Evolutionary conservation across 2,329 filamentous ascomycete species (phyloP), one percentile per base, ranked within the genome.

Genomic region (Rutstroemia sp.): DNA sequence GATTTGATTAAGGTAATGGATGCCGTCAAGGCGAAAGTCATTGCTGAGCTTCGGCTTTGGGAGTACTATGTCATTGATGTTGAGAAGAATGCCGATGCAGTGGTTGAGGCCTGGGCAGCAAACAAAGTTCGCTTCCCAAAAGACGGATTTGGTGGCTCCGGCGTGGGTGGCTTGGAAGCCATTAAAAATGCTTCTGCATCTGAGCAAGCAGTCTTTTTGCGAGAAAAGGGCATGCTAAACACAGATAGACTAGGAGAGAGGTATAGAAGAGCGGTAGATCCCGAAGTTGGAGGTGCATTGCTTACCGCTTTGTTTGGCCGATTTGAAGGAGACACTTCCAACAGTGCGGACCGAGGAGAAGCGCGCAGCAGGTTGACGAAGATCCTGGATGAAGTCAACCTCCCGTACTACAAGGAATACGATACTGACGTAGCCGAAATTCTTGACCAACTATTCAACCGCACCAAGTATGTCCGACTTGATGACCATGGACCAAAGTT

Each of bases 401-500:
- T 96, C 37, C 82, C 87, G 2, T 88, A 92, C 67, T 99, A 99
- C 75, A 81, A 86, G 61, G 94, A 99, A 71, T 99, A 95, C 70
- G 91, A 99, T 68, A 76, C 75, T 19, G 94, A 99, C 69, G 78
- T 88, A 10, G 82, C 82, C 25, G 88, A 88, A 62, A 94, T 96
- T 62, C 79, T 96, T 56, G 86, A 96, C 60, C 92, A 99, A 72
- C 75, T 97, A 25, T 95, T 87, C 76, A 95, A 96, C 70, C 86
- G 95, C 59, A 89, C 92, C 75, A 96, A 96, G 72, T 99, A 99
- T 74, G 82, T 92, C 61, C 87, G 94, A 41, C 74, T 99, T n/a
- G 94, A 97, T 62, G 87, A 90, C 0, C 81, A 97, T 69, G 94
- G 94, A 0, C 94, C 94, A 3, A 92, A 89, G 70, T 75, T 89